These are phyloP conservation scores for Phlebopus sp. DNA, from an alignment of 1,284 basidiomycete genomes.

Conservation along the genomic window DNA sequence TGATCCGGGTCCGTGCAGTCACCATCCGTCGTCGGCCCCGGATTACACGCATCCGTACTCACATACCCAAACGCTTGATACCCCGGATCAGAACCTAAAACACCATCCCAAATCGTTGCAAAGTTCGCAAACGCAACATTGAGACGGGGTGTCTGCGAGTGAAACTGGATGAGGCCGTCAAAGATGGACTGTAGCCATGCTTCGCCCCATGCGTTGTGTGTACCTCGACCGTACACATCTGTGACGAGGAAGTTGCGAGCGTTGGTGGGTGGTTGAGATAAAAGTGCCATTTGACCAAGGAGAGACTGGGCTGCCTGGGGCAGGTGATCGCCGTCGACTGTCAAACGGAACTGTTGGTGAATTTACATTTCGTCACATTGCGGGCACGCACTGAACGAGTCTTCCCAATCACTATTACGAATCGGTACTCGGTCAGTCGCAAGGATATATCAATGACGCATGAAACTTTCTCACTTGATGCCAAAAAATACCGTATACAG, in stretches of 20 bases:
- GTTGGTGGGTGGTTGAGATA: conserved; percentile 41
- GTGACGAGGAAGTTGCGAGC: conserved; percentile 45
- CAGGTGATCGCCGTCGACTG: conserved; percentile 33
- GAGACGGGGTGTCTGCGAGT: conserved; percentile 20
- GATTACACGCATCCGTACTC: conserved; percentile 36
- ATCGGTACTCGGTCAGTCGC: conserved; percentile 12
- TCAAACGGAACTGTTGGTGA: not conserved
- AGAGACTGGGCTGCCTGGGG: conserved; percentile 35
- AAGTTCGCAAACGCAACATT: conserved; percentile 47
- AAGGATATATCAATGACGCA: not conserved
- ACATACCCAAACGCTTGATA: conserved; percentile 47
- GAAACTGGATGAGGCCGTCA: conserved; percentile 32
- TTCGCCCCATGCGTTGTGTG: conserved; percentile 36
- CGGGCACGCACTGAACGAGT: conserved; percentile 23
- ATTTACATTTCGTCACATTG: not conserved
- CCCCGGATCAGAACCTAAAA: conserved; percentile 41
- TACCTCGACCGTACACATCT: conserved; percentile 47
- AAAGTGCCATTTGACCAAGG: conserved; percentile 35
- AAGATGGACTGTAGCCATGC: conserved; percentile 43
- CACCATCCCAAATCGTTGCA: conserved; percentile 43
- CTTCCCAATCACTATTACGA: conserved; percentile 26
- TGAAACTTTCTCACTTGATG: conserved; percentile 31
- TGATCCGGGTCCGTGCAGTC: conserved; percentile 45
- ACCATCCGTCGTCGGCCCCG: conserved; percentile 30
- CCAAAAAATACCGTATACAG: conserved; percentile 38